Evolutionary conservation across 495 filamentous ascomycete genomes (phyloP).

Genomic region (Echria macrotheca): DNA sequence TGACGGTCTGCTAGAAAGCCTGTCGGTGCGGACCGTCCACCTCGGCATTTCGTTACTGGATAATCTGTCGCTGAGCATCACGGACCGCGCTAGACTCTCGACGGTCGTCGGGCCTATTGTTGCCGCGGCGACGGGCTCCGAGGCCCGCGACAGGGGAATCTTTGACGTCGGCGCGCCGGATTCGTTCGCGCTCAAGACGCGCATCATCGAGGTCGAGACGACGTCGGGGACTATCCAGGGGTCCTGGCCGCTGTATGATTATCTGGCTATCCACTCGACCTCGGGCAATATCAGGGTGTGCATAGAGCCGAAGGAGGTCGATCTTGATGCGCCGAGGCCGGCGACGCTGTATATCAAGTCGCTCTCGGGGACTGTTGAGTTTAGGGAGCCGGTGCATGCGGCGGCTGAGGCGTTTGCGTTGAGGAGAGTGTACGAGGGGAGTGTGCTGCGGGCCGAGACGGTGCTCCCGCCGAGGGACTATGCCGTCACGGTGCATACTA

Average conservation of each 20-base stretch:
- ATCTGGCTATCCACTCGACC: conserved; percentile 30
- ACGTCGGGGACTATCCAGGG: conserved; percentile 34
- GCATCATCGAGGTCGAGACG: conserved; percentile 29
- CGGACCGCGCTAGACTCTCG: conserved; percentile 15
- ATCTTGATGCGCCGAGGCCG: conserved; percentile 19
- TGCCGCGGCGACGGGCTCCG: conserved; percentile 10
- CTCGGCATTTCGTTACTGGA: conserved; percentile 37
- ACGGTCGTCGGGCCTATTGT: conserved; percentile 28
- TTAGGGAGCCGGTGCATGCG: conserved; percentile 31
- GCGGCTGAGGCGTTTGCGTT: conserved; percentile 8
- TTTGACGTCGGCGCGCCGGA: conserved; percentile 19
- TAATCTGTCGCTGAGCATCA: conserved; percentile 32
- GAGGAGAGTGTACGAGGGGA: not conserved
- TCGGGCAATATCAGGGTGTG: conserved; percentile 33
- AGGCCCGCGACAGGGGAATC: conserved; percentile 14
- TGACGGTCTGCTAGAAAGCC: conserved; percentile 19
- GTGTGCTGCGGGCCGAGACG: not conserved
- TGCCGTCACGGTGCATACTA: conserved; percentile 32
- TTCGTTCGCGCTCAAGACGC: conserved; percentile 29
- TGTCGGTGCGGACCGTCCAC: conserved; percentile 28
- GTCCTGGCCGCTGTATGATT: conserved; percentile 40
- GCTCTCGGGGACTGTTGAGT: conserved; percentile 31
- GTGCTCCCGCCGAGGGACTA: conserved; percentile 38
- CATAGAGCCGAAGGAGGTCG: conserved; percentile 31
- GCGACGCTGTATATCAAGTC: conserved; percentile 32